phyloP scores from a whole-genome alignment of 768 basidiomycete species.

The Trametes punicea region DNA sequence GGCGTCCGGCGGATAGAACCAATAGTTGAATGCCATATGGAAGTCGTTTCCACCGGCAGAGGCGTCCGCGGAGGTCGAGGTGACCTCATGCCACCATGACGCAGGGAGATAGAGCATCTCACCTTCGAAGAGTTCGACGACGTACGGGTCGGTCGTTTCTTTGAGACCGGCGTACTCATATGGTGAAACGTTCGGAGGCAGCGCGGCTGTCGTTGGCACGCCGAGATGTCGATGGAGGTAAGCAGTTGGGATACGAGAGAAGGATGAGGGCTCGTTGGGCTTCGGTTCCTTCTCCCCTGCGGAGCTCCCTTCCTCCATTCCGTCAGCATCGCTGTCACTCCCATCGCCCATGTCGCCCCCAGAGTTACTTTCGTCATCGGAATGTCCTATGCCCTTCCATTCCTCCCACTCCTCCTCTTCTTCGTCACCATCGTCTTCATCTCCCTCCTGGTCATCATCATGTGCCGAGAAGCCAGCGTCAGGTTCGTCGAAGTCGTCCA shows the following conservation, averaged over 20 bases:
- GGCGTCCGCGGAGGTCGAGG: conserved; percentile 23
- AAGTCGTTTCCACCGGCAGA: conserved; percentile 11
- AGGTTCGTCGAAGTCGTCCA: conserved; percentile 15
- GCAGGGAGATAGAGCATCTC: conserved; percentile 33
- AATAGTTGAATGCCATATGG: conserved; percentile 34
- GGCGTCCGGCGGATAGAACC: conserved; percentile 33
- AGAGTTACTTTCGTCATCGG: background rate
- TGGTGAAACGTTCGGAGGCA: conserved; percentile 6
- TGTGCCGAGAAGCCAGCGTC: background rate
- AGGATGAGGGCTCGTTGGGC: conserved; percentile 27
- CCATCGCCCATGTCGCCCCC: background rate
- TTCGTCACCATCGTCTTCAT: background rate
- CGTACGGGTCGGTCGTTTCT: conserved; percentile 25
- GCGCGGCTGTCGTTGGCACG: conserved; percentile 25
- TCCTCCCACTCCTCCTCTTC: conserved; percentile 9
- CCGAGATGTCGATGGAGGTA: conserved; percentile 27
- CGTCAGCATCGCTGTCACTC: conserved; percentile 8
- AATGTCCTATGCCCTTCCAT: conserved; percentile 15
- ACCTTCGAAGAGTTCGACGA: conserved; percentile 30
- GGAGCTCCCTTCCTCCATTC: background rate
- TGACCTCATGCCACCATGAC: conserved; percentile 34
- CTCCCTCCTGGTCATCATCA: conserved; percentile 11
- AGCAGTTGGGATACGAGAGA: conserved; percentile 31
- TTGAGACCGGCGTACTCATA: conserved; percentile 20
- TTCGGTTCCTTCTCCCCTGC: conserved; percentile 4